Conservation (phyloP, 352 stramenopile genomes). For the Hyaloperonospora brassicae region DNA sequence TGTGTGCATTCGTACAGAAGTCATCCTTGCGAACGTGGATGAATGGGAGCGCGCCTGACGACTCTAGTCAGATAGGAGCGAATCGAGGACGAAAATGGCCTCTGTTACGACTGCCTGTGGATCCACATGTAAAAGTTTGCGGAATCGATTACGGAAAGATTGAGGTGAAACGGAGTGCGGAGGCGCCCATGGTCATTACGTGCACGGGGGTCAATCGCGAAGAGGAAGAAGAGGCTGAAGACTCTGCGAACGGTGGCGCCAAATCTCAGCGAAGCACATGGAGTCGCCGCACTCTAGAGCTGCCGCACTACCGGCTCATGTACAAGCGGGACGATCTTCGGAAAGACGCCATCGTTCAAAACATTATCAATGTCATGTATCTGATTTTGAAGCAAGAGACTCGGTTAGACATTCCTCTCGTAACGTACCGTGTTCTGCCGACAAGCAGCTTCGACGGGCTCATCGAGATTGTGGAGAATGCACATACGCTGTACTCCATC, state of each 20-base stretch:
- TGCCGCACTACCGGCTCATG: constrained; percentile 73
- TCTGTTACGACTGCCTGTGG: constrained; percentile 57
- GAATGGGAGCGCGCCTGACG: constrained; percentile 5
- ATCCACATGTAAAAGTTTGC: constrained; percentile 60
- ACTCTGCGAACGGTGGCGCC: constrained; percentile 14
- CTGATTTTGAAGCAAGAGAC: constrained; percentile 81
- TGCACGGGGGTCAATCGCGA: constrained; percentile 70
- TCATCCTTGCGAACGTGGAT: constrained; percentile 30
- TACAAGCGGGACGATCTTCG: constrained; percentile 84
- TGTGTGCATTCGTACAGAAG: constrained; percentile 43
- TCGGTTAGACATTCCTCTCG: constrained; percentile 63
- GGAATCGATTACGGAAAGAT: constrained; percentile 67
- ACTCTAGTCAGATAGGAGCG: background rate
- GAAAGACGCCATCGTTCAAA: constrained; percentile 81
- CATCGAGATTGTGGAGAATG: constrained; percentile 84
- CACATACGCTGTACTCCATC: constrained; percentile 79
- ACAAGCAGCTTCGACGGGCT: constrained; percentile 79
- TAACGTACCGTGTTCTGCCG: constrained; percentile 81
- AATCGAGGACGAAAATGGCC: constrained; percentile 13
- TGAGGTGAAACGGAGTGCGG: constrained; percentile 74
- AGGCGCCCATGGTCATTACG: constrained; percentile 74
- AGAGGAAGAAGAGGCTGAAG: constrained; percentile 57
- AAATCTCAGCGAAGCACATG: constrained; percentile 34
- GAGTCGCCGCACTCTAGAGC: constrained; percentile 21
- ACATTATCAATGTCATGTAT: constrained; percentile 88